Evolutionary conservation across 139 green algal genomes (phyloP), one percentile per base, ranked within the genome.

Genomic region (Microglena sp.): DNA sequence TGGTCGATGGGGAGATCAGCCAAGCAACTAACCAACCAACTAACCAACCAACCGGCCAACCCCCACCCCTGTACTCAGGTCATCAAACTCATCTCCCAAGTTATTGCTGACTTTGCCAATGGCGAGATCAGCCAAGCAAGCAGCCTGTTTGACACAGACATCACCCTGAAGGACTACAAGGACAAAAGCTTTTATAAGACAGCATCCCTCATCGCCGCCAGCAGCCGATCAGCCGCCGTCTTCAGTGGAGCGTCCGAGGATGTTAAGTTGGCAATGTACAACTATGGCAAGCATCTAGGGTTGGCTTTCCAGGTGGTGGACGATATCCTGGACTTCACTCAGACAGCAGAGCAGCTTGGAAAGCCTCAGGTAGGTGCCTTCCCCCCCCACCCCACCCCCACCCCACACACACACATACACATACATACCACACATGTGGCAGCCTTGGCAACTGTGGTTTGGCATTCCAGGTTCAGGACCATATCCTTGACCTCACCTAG

Each of bases 41-140:
- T n/a, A n/a, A n/a, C n/a, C n/a, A n/a, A n/a, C n/a, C n/a, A n/a
- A n/a, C n/a, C n/a, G n/a, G n/a, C n/a, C n/a, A n/a, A n/a, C n/a
- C n/a, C n/a, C n/a, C n/a, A n/a, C n/a, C n/a, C n/a, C n/a, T n/a
- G n/a, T n/a, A n/a, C n/a, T n/a, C n/a, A n/a, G n/a, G 92, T 97
- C 11, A 98, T 98, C 83, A 97, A 98, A 77, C 86, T 97, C 31
- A 97, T 97, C 64, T 90, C 77, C 34, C 86, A 97, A 67, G 94
- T 99, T 7, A 98, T 99, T 62, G 94, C 94, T 4, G 93, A 98
- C 73, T 99, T 99, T 87, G 94, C 94, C 1, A 92, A 98, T 67
- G 94, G 94, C 3, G 94, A 99, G 74, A 98, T 99, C 80, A 87
- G 77, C 56, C n/a, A n/a, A 83, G 83, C 86, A 2, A 71, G 77